Conservation (phyloP, 768 basidiomycete genomes). For the Pleurotus pulmonarius region DNA sequence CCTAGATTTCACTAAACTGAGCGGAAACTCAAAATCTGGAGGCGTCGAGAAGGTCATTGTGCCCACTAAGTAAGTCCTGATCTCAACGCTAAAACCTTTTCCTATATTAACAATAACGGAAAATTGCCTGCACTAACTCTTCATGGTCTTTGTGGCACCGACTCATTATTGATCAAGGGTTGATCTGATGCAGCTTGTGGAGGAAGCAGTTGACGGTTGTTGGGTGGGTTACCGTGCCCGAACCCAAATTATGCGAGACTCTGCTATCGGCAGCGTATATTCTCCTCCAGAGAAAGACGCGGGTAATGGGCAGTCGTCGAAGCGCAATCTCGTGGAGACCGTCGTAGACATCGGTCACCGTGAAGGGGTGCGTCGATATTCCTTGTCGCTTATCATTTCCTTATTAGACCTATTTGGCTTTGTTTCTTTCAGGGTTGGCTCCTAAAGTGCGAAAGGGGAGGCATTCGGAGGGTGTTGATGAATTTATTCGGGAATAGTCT, state of each 20-base stretch:
- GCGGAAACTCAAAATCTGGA: constrained; percentile 77
- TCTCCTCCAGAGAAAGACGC: constrained; percentile 70
- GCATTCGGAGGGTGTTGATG: constrained; percentile 89
- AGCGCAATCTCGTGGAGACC: constrained; percentile 67
- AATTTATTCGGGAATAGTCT: constrained; percentile 93
- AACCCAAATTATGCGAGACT: constrained; percentile 60
- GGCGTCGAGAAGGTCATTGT: constrained; percentile 75
- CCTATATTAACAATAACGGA: not conserved
- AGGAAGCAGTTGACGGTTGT: constrained; percentile 89
- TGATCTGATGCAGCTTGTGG: constrained; percentile 77
- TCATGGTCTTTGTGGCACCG: not conserved
- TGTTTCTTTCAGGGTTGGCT: constrained; percentile 65
- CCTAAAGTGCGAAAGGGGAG: constrained; percentile 87
- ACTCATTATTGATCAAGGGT: constrained; percentile 35
- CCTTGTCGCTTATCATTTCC: not conserved
- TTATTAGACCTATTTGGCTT: not conserved
- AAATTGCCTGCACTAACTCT: not conserved
- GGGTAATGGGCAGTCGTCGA: constrained; percentile 32
- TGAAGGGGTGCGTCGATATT: constrained; percentile 45
- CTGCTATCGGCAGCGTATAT: constrained; percentile 90
- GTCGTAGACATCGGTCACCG: constrained; percentile 82
- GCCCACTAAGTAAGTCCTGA: constrained; percentile 50
- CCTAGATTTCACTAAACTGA: constrained; percentile 92
- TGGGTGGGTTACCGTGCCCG: constrained; percentile 92
- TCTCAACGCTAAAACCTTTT: not conserved